Evolutionary conservation across 371 early-diverging fungal genomes (phyloP), one percentile per base, ranked within the genome.

Genomic region (Encephalitozoon romaleae): DNA sequence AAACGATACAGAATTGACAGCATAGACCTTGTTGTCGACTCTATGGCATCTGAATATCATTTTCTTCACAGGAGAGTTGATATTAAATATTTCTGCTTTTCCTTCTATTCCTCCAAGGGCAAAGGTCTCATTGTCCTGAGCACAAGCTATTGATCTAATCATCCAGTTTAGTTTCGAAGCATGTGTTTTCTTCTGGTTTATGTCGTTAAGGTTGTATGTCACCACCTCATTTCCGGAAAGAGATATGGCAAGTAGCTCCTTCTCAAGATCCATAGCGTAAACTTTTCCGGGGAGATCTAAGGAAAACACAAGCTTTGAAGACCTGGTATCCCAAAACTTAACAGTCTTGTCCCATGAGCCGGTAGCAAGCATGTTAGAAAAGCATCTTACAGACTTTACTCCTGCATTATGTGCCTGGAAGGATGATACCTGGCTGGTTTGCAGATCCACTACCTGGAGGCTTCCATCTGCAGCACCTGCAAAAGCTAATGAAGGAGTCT

Each of bases 41-140:
- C 95, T 89, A 83, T 96, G 96, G 84, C 94, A 93, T 79, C 91
- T 93, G 87, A 94, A 95, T 4, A 92, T 91, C 73, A 93, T 93
- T 78, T 89, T 90, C 75, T 52, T 77, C 1, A 32, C 67, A 12
- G 53, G 21, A n/a, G 68, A 63, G 39, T 72, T 72, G 18, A 63
- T 65, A 38, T 69, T 39, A 12, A 78, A 51, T 52, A 82, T 59
- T 34, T 85, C 83, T 21, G 70, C 66, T 54, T 74, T 81, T 9
- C 77, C 82, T 38, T 84, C 86, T 47, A 84, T 81, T 9, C 78
- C 65, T 15, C 84, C 84, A 18, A 85, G 74, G 21, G 72, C 54
- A 34, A 83, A 65, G 32, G 63, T 38, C 32, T 74, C 67, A 23
- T 72, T 63, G 42, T 78, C 59, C 30, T 68, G 47, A 11, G 63